phyloP scores from a whole-genome alignment of 306 rosid species.

The Mucuna pruriens region DNA sequence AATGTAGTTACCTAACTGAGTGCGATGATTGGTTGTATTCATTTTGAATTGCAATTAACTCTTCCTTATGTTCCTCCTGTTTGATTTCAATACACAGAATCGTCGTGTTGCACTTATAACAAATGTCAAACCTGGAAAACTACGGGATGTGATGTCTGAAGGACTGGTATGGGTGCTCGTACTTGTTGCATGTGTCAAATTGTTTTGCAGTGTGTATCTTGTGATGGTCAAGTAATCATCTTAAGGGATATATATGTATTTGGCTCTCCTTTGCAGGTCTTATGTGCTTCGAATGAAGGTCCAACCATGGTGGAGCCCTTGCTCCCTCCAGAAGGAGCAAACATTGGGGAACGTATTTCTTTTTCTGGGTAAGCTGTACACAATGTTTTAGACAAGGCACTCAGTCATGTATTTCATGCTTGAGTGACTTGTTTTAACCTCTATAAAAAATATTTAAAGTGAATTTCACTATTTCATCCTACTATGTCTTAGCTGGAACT shows the following conservation, averaged over 20 bases:
- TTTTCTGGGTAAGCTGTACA: slow-evolving; percentile 71
- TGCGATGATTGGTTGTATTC: slow-evolving; percentile 15
- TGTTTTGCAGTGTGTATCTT: slow-evolving; percentile 21
- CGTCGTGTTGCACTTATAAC: slow-evolving; percentile 84
- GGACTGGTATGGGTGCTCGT: slow-evolving; percentile 68
- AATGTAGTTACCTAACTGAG: slow-evolving; percentile 36
- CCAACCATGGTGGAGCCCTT: slow-evolving; percentile 84
- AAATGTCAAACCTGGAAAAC: slow-evolving; percentile 97
- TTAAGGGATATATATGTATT: slow-evolving; percentile 26
- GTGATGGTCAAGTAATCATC: slow-evolving; percentile 28
- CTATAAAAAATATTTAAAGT: slow-evolving; percentile 5
- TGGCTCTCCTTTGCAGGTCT: slow-evolving; percentile 60
- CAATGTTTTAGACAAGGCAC: slow-evolving; percentile 27
- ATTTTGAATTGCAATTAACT: slow-evolving; percentile 3
- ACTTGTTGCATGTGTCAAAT: slow-evolving; percentile 13
- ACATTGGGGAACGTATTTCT: slow-evolving; percentile 75
- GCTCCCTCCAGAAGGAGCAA: slow-evolving; percentile 91
- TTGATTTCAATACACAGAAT: slow-evolving; percentile 57
- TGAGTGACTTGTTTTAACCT: slow-evolving; percentile 1
- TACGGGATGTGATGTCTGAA: slow-evolving; percentile 92
- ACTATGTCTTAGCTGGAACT: slow-evolving; percentile 18
- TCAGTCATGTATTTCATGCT: neutral
- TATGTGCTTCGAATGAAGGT: slow-evolving; percentile 91
- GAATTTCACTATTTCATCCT: slow-evolving; percentile 7
- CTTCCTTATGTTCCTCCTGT: slow-evolving; percentile 17